Conservation (phyloP, 2,329 filamentous ascomycete genomes). For the Aspergillus glaucus region DNA sequence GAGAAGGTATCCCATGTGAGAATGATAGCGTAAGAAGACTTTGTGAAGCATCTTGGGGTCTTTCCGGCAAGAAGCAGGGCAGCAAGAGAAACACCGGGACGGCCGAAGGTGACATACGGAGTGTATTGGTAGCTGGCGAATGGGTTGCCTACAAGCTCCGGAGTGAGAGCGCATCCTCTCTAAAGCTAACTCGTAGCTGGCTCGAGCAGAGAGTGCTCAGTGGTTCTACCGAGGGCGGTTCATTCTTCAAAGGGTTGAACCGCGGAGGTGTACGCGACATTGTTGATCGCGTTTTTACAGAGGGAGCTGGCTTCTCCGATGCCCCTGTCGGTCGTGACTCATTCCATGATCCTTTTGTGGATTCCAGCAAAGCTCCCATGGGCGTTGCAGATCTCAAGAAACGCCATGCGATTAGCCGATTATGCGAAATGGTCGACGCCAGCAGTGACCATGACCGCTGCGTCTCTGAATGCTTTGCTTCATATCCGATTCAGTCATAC, state of each 20-base stretch:
- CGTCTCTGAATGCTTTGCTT: slow-evolving; percentile 67
- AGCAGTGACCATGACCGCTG: slow-evolving; percentile 58
- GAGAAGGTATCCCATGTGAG: slow-evolving; percentile 82
- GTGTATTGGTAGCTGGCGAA: slow-evolving; percentile 59
- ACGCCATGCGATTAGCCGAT: slow-evolving; percentile 51
- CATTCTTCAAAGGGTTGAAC: slow-evolving; percentile 53
- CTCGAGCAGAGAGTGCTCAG: slow-evolving; percentile 53
- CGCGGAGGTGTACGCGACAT: slow-evolving; percentile 59
- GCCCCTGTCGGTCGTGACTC: slow-evolving; percentile 32
- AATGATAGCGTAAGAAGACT: slow-evolving; percentile 75
- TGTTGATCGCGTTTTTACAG: slow-evolving; percentile 59
- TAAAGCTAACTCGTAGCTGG: slow-evolving; percentile 52
- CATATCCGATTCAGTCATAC: slow-evolving; percentile 80
- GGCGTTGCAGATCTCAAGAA: slow-evolving; percentile 57
- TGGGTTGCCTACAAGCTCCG: slow-evolving; percentile 59
- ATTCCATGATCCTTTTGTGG: slow-evolving; percentile 30
- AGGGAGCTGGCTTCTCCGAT: slow-evolving; percentile 56
- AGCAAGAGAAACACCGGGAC: slow-evolving; percentile 38
- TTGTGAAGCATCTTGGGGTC: slow-evolving; percentile 61
- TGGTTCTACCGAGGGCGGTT: slow-evolving; percentile 47
- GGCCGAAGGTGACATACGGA: slow-evolving; percentile 54
- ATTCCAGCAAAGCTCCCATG: slow-evolving; percentile 28
- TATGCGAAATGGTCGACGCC: slow-evolving; percentile 58
- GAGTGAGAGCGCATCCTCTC: slow-evolving; percentile 32
- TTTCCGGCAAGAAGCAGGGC: slow-evolving; percentile 51